These are phyloP conservation scores for Gamarada debralockiae DNA, from an alignment of 495 filamentous ascomycete species.

Conservation along the genomic window DNA sequence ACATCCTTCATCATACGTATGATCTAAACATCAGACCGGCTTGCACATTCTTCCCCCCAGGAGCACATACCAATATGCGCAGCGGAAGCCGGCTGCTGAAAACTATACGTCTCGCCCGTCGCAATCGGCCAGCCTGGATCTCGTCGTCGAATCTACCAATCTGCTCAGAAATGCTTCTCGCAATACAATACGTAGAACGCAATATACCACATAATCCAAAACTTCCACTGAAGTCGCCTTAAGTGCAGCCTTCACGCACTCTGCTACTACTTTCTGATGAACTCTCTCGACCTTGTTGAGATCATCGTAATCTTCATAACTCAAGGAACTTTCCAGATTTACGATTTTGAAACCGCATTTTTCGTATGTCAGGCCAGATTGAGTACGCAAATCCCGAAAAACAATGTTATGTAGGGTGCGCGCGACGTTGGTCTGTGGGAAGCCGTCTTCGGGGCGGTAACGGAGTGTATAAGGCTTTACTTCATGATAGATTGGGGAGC, in stretches of 20 bases:
- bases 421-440: conserved; percentile 1
- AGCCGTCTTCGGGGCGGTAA: not conserved
- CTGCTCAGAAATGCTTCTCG: not conserved
- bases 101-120: not conserved
- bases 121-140: not conserved
- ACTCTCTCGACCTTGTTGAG: not conserved
- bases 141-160: conserved; percentile 4
- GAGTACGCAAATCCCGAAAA: not conserved
- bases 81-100: not conserved
- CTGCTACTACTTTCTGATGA: not conserved
- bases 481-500: not conserved
- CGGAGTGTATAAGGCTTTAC: conserved; percentile 7
- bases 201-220: conserved; percentile 6
- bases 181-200: not conserved
- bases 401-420: not conserved
- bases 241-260: not conserved
- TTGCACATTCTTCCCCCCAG: not conserved
- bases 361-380: not conserved
- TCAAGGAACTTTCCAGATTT: not conserved
- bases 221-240: not conserved
- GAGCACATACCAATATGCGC: conserved; percentile 2
- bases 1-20: not conserved
- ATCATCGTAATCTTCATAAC: conserved; percentile 3
- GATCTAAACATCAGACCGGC: not conserved
- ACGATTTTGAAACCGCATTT: not conserved